Evolutionary conservation across 129 eudicot genomes (phyloP).

Genomic region (Lactuca saligna): DNA sequence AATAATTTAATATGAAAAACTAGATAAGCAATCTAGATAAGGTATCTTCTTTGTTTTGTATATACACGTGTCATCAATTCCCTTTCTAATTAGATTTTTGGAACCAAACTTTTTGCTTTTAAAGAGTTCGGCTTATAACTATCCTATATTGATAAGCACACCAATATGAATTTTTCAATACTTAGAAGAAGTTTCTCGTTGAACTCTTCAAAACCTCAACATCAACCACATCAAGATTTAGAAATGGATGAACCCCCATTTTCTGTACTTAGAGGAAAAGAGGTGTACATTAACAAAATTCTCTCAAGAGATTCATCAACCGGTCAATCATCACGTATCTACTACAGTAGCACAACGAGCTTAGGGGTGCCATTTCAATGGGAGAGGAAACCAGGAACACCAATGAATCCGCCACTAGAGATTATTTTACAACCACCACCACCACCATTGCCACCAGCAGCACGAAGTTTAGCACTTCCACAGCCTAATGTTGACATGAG

Average conservation of each 20-base stretch:
- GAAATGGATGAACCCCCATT: constrained; percentile 17
- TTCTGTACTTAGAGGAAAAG: constrained; percentile 40
- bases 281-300: constrained; percentile 35
- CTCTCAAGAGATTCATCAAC: constrained; percentile 50
- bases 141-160: neutral
- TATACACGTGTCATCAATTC: constrained; percentile 5
- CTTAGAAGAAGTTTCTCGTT: constrained; percentile 28
- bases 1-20: constrained; percentile 27
- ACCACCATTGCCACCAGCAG: constrained; percentile 50
- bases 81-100: neutral
- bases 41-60: constrained; percentile 24
- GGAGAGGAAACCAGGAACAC: constrained; percentile 80
- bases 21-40: constrained; percentile 15
- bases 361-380: constrained; percentile 73
- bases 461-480: constrained; percentile 50
- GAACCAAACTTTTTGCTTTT: neutral
- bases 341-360: constrained; percentile 35
- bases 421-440: constrained; percentile 26
- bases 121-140: neutral
- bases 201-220: constrained; percentile 29
- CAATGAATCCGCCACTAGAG: constrained; percentile 42
- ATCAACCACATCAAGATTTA: constrained; percentile 25
- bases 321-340: constrained; percentile 59
- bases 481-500: constrained; percentile 34
- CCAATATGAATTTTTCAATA: constrained; percentile 15